Percentiles rank a stretch among this genome's conserved stretches.
Evolutionary conservation across 148 eudicot species (phyloP).

Genomic region (Persicaria maculosa): DNA sequence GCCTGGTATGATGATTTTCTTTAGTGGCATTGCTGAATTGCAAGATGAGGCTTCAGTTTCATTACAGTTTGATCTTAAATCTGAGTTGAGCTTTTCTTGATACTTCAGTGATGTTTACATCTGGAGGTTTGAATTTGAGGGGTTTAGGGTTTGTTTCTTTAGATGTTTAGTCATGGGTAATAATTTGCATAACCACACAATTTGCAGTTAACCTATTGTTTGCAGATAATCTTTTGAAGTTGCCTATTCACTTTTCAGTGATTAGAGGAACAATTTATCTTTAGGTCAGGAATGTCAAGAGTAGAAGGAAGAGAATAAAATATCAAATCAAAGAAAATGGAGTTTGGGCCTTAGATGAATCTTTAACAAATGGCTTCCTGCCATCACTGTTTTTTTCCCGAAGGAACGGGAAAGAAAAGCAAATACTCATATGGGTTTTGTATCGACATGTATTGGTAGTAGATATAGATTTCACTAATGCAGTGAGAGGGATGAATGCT

Average conservation of each 20-base stretch:
- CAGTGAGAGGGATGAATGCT: not conserved
- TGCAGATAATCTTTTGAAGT: too few species aligned
- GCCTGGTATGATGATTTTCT: conserved; percentile 1
- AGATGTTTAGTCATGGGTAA: not conserved
- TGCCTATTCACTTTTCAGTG: not conserved
- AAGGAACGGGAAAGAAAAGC: too few species aligned
- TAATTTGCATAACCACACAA: not conserved
- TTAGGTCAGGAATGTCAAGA: not conserved
- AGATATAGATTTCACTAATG: not conserved
- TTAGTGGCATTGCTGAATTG: not conserved
- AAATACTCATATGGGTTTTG: not conserved
- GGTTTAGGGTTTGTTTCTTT: not conserved
- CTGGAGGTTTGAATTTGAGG: not conserved
- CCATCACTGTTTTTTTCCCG: not conserved
- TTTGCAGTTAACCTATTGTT: not conserved
- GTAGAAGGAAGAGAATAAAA: not conserved
- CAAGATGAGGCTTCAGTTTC: not conserved
- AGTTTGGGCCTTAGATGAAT: not conserved
- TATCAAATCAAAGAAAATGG: not conserved
- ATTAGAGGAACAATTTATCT: not conserved
- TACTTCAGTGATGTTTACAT: not conserved
- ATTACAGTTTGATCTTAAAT: not conserved
- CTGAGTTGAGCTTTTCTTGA: not conserved
- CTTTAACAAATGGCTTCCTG: not conserved
- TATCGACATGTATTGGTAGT: not conserved